Base-by-base conservation (phyloP, 2,329 filamentous ascomycete species). In the Epichloe typhina region DNA sequence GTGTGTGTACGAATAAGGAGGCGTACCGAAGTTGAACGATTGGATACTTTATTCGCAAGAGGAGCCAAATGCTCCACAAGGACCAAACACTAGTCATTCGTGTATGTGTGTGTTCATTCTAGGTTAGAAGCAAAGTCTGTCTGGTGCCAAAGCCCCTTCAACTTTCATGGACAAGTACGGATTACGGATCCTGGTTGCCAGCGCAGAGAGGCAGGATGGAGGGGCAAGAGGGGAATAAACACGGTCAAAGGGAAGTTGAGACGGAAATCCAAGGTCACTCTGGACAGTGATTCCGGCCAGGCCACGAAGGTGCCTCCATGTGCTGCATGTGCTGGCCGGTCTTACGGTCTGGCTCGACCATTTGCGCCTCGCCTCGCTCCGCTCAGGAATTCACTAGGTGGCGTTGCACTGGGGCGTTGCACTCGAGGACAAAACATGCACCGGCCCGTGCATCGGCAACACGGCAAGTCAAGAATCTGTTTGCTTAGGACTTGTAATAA, bases 261-360 rank as follows among this genome's bases (percentile, higher is more conserved):
- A 35, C n/a, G 13, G 36, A 37, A 37, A 37, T 4, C 5, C 40
- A 33, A 13, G 21, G 21, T 44, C 5, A 31, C 33, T 40, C 23
- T 17, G 8, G 21, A 51, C 50, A n/a, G 19, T 39, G 19, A 38
- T 51, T 47, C 45, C 50, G 50, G 45, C 49, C 49, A 43, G 49
- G 38, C 44, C 49, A 19, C 19, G 4, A 17, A 31, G 26, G 19
- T 38, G 9, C 3, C 5, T 38, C 13, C 23, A 23, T 23, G 5
- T 23, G 23, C 23, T 23, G 4, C 15, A 26, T 26, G 23, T 7
- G 23, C 23, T 8, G 23, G 23, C 23, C 23, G 23, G 23, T 26
- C 23, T 26, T 26, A 8, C 15, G 9, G 43, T 19, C 12, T 15
- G 33, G 3, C 26, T 31, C 26, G 26, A 31, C 8, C 26, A 31